Conservation (phyloP, 2,329 filamentous ascomycete species). For the Zymoseptoria pseudotritici region DNA sequence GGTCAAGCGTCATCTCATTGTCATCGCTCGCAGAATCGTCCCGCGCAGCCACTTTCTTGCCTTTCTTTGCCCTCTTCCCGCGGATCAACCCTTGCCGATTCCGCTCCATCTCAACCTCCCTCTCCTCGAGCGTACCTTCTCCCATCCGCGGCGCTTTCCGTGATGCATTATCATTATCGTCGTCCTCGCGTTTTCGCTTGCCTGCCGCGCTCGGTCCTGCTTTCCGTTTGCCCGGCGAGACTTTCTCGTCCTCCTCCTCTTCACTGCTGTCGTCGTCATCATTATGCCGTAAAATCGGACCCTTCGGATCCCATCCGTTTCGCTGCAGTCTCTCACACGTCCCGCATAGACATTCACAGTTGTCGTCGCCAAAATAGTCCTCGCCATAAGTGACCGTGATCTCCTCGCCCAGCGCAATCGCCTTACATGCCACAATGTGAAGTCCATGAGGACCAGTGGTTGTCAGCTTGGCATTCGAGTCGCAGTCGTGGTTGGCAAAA, state of each 20-base stretch:
- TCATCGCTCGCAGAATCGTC: background rate
- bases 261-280: slow-evolving; percentile 27
- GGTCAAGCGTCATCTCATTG: slow-evolving; percentile 2
- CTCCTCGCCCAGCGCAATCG: slow-evolving; percentile 83
- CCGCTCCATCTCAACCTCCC: background rate
- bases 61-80: background rate
- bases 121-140: background rate
- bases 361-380: slow-evolving; percentile 90
- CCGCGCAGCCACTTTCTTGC: background rate
- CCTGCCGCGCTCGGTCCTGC: slow-evolving; percentile 4
- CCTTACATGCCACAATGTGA: slow-evolving; percentile 74
- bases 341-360: slow-evolving; percentile 86
- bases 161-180: slow-evolving; percentile 4
- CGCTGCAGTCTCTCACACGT: slow-evolving; percentile 69
- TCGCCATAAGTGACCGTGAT: slow-evolving; percentile 96
- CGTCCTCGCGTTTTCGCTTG: slow-evolving; percentile 18
- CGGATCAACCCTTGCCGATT: background rate
- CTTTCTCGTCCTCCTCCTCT: slow-evolving; percentile 29
- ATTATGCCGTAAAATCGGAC: slow-evolving; percentile 18
- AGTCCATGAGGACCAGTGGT: slow-evolving; percentile 81
- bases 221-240: background rate
- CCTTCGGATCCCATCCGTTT: slow-evolving; percentile 70
- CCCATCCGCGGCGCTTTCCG: background rate
- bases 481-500: slow-evolving; percentile 96
- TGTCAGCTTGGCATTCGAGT: slow-evolving; percentile 80